These are phyloP conservation scores for Microbotryomycetes sp. DNA, from an alignment of 1,284 basidiomycete species.

Conservation along the genomic window DNA sequence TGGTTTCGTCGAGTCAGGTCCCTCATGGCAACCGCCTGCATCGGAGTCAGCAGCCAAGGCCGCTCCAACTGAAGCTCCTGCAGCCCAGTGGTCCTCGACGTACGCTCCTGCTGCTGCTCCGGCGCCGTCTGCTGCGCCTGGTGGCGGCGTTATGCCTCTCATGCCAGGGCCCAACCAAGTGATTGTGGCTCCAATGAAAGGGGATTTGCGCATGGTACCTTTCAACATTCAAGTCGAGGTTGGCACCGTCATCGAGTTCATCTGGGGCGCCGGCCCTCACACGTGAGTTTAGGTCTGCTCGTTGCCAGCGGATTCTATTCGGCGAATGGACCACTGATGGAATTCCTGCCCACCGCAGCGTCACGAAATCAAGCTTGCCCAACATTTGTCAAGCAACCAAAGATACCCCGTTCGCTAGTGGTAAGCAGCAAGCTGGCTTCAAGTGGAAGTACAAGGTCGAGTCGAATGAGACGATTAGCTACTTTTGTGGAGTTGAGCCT, in stretches of 20 bases:
- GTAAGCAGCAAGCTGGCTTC: constrained; percentile 23
- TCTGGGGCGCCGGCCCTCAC: constrained; percentile 17
- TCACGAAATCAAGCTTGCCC: constrained; percentile 21
- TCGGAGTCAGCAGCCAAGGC: background rate
- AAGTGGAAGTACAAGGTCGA: constrained; percentile 1
- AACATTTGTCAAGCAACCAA: constrained; percentile 24
- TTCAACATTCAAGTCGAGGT: constrained; percentile 21
- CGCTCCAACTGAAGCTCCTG: background rate
- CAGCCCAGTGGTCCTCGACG: no score
- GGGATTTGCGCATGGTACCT: constrained; percentile 25
- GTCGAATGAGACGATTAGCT: constrained; percentile 16
- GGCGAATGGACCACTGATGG: background rate
- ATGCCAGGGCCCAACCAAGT: constrained; percentile 18
- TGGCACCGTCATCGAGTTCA: constrained; percentile 10
- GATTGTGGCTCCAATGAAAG: constrained; percentile 30
- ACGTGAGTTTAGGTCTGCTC: background rate
- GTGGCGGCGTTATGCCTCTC: background rate
- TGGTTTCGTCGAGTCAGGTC: no score
- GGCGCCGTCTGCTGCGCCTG: background rate
- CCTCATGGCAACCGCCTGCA: background rate
- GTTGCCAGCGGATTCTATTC: background rate
- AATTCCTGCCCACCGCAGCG: constrained; percentile 13
- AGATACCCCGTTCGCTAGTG: constrained; percentile 12
- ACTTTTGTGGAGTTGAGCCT: constrained; percentile 18
- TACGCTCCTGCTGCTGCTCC: background rate